These are phyloP conservation scores for Coniferiporia weirii DNA, from an alignment of 1,284 basidiomycete genomes.

Conservation along the genomic window DNA sequence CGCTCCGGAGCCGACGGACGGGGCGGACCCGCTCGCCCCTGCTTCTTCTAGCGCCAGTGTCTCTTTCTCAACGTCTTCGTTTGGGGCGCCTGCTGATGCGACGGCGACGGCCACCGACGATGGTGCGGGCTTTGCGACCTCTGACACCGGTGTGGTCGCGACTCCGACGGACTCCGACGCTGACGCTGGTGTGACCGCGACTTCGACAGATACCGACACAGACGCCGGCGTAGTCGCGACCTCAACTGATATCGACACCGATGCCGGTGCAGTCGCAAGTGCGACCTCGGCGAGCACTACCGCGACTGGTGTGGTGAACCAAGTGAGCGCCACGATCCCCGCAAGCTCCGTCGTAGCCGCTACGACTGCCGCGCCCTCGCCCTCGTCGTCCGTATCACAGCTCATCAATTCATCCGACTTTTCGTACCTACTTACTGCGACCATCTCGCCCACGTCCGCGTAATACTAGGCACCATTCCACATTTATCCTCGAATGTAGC, in stretches of 20 bases:
- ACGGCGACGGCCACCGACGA: not conserved
- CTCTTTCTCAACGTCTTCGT: not conserved
- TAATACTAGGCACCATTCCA: too few species aligned
- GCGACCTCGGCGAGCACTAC: not conserved
- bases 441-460: not conserved
- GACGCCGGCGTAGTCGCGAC: too few species aligned
- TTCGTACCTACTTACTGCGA: conserved; percentile 11
- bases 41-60: not conserved
- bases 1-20: not conserved
- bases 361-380: too few species aligned
- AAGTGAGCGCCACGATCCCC: not conserved
- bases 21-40: not conserved
- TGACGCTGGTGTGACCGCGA: too few species aligned
- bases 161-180: too few species aligned
- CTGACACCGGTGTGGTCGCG: too few species aligned
- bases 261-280: not conserved
- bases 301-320: not conserved
- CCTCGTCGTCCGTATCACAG: not conserved
- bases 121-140: not conserved
- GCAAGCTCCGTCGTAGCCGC: too few species aligned
- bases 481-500: too few species aligned
- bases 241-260: too few species aligned
- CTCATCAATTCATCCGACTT: conserved; percentile 5
- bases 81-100: not conserved
- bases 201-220: too few species aligned